Conservation (phyloP, 164 flowering plant species). For the Stephania cephalantha region DNA sequence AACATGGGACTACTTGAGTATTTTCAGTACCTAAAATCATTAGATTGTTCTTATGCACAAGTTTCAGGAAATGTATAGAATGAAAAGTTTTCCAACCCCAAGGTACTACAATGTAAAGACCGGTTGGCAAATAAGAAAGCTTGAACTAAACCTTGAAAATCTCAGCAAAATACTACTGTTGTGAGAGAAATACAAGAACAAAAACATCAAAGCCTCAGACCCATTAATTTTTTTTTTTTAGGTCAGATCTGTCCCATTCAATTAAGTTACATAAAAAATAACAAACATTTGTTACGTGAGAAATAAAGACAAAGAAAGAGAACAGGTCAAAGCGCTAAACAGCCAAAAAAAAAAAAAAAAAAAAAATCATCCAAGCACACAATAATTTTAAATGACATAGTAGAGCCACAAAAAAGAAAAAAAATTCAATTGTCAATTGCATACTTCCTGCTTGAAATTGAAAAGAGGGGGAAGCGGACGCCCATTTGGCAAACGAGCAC, state of each 20-base stretch:
- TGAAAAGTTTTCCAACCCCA: not conserved
- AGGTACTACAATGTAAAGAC: not conserved
- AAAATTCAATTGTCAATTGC: constrained; percentile 2
- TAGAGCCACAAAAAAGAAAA: not conserved
- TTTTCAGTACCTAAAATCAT: too few species aligned
- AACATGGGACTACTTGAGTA: not conserved
- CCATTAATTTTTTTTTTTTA: too few species aligned
- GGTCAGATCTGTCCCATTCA: too few species aligned
- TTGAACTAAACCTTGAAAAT: not conserved
- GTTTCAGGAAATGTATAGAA: not conserved
- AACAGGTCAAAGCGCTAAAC: too few species aligned
- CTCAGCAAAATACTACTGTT: not conserved
- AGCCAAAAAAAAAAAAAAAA: not conserved
- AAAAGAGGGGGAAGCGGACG: constrained; percentile 85
- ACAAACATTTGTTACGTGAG: too few species aligned
- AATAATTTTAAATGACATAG: not conserved
- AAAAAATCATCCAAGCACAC: not conserved
- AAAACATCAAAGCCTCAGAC: not conserved
- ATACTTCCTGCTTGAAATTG: constrained; percentile 86
- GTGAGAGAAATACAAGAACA: not conserved
- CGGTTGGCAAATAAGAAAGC: not conserved
- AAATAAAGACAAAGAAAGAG: too few species aligned
- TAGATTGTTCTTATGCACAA: too few species aligned
- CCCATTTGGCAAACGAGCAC: constrained; percentile 86
- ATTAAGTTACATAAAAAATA: too few species aligned